These are phyloP conservation scores for Biscogniauxia sp. DNA, from an alignment of 2,329 filamentous ascomycete genomes.

Conservation along the genomic window DNA sequence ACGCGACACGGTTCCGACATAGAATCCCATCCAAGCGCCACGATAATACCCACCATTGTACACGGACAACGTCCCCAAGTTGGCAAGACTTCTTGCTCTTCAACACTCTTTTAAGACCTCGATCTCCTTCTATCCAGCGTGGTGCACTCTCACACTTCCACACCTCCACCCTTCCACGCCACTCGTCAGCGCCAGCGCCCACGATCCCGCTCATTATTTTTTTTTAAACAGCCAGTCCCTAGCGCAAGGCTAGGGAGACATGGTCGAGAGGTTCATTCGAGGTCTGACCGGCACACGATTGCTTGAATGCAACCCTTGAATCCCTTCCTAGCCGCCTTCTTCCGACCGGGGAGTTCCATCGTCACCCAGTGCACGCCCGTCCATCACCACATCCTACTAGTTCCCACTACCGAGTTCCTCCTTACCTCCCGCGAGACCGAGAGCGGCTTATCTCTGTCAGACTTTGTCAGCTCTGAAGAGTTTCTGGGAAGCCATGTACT, in stretches of 20 bases:
- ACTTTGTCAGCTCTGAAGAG: constrained; percentile 85
- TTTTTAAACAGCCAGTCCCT: constrained; percentile 2
- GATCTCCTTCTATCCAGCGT: too few relatives aligned
- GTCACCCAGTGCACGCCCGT: constrained; percentile 87
- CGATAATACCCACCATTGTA: neutral
- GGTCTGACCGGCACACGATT: constrained; percentile 40
- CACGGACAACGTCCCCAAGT: neutral
- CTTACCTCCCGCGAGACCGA: constrained; percentile 86
- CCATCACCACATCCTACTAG: constrained; percentile 89
- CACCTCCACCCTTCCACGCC: neutral
- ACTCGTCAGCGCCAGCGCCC: too few relatives aligned
- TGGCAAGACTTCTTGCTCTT: too few relatives aligned
- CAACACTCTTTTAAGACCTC: too few relatives aligned
- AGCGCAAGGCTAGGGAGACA: constrained; percentile 20
- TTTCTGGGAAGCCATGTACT: constrained; percentile 97
- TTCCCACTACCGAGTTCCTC: constrained; percentile 89
- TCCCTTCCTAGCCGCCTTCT: constrained; percentile 97
- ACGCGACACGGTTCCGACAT: neutral
- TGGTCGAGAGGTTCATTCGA: constrained; percentile 14
- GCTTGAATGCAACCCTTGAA: constrained; percentile 94
- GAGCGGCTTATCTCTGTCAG: constrained; percentile 70
- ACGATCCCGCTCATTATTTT: neutral
- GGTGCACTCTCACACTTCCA: too few relatives aligned
- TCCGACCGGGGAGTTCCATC: constrained; percentile 77
- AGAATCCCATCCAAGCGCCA: neutral